A percentile compares a stretch with the other conserved stretches of the same genome.
Conservation (phyloP, 306 rosid genomes). For the Alnus rubra region DNA sequence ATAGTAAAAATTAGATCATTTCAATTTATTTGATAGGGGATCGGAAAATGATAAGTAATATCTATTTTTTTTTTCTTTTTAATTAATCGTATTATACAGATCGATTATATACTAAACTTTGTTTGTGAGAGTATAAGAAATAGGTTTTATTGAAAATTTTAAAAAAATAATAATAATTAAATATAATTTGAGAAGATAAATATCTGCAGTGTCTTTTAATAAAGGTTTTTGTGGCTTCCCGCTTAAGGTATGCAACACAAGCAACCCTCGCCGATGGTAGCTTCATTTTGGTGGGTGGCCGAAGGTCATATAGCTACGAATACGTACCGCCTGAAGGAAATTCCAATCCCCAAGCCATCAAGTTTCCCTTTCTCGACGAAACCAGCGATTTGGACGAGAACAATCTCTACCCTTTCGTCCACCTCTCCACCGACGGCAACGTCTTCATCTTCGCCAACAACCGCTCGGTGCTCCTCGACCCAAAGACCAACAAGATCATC, state of each 20-base stretch:
- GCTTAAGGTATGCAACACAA: slow-evolving; percentile 70
- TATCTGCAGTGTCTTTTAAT: too few species aligned
- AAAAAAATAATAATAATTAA: too few species aligned
- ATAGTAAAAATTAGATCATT: too few species aligned
- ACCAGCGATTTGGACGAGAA: slow-evolving; percentile 86
- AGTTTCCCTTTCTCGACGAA: slow-evolving; percentile 58
- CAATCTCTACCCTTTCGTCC: slow-evolving; percentile 83
- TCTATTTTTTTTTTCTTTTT: too few species aligned
- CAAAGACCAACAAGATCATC: slow-evolving; percentile 38
- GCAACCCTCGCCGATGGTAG: slow-evolving; percentile 49
- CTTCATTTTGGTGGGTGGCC: slow-evolving; percentile 68
- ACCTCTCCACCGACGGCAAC: slow-evolving; percentile 66
- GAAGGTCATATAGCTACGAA: slow-evolving; percentile 64
- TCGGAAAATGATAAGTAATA: too few species aligned
- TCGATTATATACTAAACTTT: too few species aligned
- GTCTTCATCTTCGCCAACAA: slow-evolving; percentile 74
- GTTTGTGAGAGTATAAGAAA: too few species aligned
- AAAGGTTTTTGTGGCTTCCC: neutral
- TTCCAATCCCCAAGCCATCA: neutral
- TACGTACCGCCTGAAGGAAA: slow-evolving; percentile 56
- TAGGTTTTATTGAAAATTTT: too few species aligned
- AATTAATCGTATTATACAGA: too few species aligned
- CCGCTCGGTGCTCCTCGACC: slow-evolving; percentile 67
- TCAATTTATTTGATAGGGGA: too few species aligned
- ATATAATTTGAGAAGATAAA: too few species aligned